Percentiles rank a stretch among this genome's conserved stretches.
phyloP scores from a whole-genome alignment of 176 grass and related monocot genomes.

The Otatea glauca region DNA sequence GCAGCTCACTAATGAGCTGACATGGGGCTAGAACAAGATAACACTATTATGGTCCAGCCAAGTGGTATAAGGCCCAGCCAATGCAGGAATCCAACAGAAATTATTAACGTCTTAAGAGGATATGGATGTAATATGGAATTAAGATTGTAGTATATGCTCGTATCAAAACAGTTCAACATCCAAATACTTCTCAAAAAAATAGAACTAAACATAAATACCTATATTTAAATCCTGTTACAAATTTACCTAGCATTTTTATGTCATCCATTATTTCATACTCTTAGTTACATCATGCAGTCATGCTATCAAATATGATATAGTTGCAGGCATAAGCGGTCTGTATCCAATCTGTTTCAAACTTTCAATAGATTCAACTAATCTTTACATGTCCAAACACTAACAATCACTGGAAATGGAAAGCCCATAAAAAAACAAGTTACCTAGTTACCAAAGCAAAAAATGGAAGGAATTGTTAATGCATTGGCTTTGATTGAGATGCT shows the following conservation, averaged over 20 bases:
- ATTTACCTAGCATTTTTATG: neutral
- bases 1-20: neutral
- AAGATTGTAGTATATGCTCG: neutral
- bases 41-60: neutral
- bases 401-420: neutral
- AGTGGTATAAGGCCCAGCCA: neutral
- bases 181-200: conserved; percentile 29
- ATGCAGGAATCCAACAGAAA: neutral
- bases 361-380: neutral
- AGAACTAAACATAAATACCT: neutral
- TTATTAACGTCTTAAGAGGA: conserved; percentile 6
- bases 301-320: conserved; percentile 35
- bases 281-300: conserved; percentile 2
- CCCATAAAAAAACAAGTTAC: neutral
- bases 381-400: conserved; percentile 18
- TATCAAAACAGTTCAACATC: conserved; percentile 11
- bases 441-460: neutral
- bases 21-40: neutral
- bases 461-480: neutral
- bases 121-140: neutral
- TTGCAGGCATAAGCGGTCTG: neutral
- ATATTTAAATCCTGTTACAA: neutral
- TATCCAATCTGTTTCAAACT: conserved; percentile 7
- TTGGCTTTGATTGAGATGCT: neutral
- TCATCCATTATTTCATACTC: conserved; percentile 24